Conservation (phyloP, 805 yeast species). For the Monosporozyma aquatica region DNA sequence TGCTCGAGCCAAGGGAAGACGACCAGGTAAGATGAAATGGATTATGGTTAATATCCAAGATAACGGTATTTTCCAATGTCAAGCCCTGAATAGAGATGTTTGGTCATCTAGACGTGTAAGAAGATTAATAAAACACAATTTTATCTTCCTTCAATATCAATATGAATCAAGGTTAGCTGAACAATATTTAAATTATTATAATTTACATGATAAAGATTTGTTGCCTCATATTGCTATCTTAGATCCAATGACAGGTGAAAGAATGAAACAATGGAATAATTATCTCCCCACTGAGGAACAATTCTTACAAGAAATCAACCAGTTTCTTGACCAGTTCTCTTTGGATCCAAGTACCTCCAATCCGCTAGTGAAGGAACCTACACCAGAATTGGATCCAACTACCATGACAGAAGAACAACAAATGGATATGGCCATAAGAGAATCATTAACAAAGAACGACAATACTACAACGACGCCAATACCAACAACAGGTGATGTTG, state of each 20-base stretch:
- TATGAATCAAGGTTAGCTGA: slow-evolving; percentile 67
- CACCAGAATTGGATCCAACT: slow-evolving; percentile 49
- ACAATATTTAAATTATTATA: slow-evolving; percentile 64
- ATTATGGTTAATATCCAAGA: slow-evolving; percentile 84
- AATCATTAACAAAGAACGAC: slow-evolving; percentile 37
- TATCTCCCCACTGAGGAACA: slow-evolving; percentile 47
- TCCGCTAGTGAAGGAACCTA: slow-evolving; percentile 56
- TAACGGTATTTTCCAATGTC: slow-evolving; percentile 75
- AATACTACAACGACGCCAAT: not conserved
- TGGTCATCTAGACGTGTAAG: slow-evolving; percentile 72
- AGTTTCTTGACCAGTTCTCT: slow-evolving; percentile 58
- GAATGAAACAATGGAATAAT: slow-evolving; percentile 67
- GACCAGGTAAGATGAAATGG: slow-evolving; percentile 52
- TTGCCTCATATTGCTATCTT: slow-evolving; percentile 86
- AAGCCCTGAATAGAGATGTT: slow-evolving; percentile 82
- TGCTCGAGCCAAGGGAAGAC: slow-evolving; percentile 59
- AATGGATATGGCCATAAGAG: slow-evolving; percentile 60
- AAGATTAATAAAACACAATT: slow-evolving; percentile 52
- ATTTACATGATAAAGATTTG: slow-evolving; percentile 37
- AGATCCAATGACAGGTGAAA: slow-evolving; percentile 94
- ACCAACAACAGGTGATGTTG: not conserved
- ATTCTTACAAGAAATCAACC: slow-evolving; percentile 61
- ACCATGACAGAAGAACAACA: slow-evolving; percentile 77
- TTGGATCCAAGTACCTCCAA: slow-evolving; percentile 54
- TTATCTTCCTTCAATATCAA: slow-evolving; percentile 80